Conservation (phyloP, 495 filamentous ascomycete species). For the Aspergillus conjunctus region DNA sequence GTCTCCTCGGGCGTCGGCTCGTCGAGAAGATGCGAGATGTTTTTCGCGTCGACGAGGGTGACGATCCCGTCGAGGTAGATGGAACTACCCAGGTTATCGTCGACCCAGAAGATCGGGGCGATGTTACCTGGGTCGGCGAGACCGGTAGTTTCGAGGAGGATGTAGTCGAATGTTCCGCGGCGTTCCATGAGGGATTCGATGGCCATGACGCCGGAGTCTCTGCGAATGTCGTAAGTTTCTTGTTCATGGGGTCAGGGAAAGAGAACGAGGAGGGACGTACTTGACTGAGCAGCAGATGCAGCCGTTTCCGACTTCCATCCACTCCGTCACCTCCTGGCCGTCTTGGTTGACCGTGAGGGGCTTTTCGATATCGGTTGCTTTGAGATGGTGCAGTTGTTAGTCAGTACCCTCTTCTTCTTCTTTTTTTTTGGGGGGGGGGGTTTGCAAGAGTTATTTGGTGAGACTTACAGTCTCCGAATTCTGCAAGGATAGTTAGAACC, state of each 20-base stretch:
- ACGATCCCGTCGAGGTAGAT: constrained; percentile 98
- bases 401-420: not conserved
- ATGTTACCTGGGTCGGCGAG: constrained; percentile 95
- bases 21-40: constrained; percentile 78
- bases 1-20: constrained; percentile 65
- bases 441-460: constrained; percentile 1
- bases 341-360: constrained; percentile 84
- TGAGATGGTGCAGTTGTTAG: too few relatives aligned
- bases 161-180: constrained; percentile 94
- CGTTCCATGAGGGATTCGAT: constrained; percentile 96
- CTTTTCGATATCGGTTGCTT: constrained; percentile 92
- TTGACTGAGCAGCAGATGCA: constrained; percentile 99
- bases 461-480: constrained; percentile 88
- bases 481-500: constrained; percentile 41
- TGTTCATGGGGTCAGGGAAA: not conserved
- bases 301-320: constrained; percentile 94
- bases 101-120: constrained; percentile 95
- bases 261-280: constrained; percentile 43
- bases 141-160: constrained; percentile 94
- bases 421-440: too few relatives aligned
- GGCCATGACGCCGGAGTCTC: constrained; percentile 87
- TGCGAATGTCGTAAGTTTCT: constrained; percentile 34
- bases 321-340: constrained; percentile 86
- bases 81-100: constrained; percentile 88
- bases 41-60: constrained; percentile 93